Percentiles rank a stretch among this genome's conserved stretches.
Conservation (phyloP, 1,284 basidiomycete species). For the Cutaneotrichosporon cavernicola region DNA sequence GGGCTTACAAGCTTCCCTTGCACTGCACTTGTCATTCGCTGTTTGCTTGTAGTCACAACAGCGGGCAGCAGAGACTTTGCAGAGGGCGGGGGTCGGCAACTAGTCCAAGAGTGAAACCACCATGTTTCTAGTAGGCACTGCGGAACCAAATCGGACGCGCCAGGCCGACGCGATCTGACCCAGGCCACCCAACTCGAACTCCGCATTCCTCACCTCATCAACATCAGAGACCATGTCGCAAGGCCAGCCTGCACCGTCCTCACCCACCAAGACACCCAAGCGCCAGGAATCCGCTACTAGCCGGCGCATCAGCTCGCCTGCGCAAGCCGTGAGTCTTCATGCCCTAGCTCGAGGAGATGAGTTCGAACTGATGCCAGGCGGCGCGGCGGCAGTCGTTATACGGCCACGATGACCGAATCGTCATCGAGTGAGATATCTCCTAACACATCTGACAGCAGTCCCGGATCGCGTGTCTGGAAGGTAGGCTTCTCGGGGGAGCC, state of each 20-base stretch:
- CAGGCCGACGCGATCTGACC: background rate
- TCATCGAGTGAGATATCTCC: slow-evolving; percentile 48
- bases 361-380: slow-evolving; percentile 33
- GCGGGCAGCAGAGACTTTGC: too few relatives aligned
- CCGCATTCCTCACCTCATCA: background rate
- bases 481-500: slow-evolving; percentile 55
- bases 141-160: background rate
- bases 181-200: background rate
- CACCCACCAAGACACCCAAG: background rate
- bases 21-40: too few relatives aligned
- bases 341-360: background rate
- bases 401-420: slow-evolving; percentile 53
- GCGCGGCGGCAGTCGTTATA: slow-evolving; percentile 53
- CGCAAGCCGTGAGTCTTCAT: slow-evolving; percentile 1
- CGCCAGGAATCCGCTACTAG: background rate
- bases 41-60: too few relatives aligned
- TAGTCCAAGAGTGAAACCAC: too few relatives aligned
- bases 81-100: too few relatives aligned
- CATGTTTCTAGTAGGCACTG: too few relatives aligned
- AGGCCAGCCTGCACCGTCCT: background rate
- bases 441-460: slow-evolving; percentile 29
- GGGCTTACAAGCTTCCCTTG: too few relatives aligned
- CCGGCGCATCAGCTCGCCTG: slow-evolving; percentile 4
- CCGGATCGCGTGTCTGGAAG: slow-evolving; percentile 54
- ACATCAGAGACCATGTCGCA: slow-evolving; percentile 1